Evolutionary conservation across 2,329 filamentous ascomycete genomes (phyloP).

Genomic region (Exophiala phaeomuriformis): DNA sequence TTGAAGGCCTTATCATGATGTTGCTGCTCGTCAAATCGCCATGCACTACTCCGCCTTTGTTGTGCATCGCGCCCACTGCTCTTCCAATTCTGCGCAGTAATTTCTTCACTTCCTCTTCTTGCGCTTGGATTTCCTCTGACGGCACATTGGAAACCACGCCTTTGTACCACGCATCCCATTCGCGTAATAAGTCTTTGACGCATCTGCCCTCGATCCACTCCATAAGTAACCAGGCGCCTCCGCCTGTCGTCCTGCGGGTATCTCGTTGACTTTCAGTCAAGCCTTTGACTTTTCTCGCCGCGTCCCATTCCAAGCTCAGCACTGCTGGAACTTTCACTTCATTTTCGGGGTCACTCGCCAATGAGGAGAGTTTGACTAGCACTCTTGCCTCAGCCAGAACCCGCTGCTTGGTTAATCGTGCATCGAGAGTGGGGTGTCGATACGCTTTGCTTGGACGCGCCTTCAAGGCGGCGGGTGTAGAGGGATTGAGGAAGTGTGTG

Average conservation of each 20-base stretch:
- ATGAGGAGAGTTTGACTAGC: conserved; percentile 61
- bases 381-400: conserved; percentile 85
- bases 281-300: conserved; percentile 35
- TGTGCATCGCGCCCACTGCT: conserved; percentile 70
- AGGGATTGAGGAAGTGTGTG: conserved; percentile 66
- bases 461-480: conserved; percentile 71
- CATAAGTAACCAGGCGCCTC: conserved; percentile 66
- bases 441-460: conserved; percentile 86
- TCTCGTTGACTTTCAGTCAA: conserved; percentile 47
- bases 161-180: conserved; percentile 52
- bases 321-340: conserved; percentile 74
- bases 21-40: conserved; percentile 97
- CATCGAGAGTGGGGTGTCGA: conserved; percentile 82
- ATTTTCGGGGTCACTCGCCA: conserved; percentile 3
- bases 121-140: conserved; percentile 29
- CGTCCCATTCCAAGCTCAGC: conserved; percentile 57
- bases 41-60: conserved; percentile 80
- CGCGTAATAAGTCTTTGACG: conserved; percentile 62
- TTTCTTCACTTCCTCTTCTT: conserved; percentile 47
- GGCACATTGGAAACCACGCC: conserved; percentile 28
- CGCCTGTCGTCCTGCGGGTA: conserved; percentile 59
- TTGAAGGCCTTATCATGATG: conserved; percentile 64
- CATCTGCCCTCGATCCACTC: conserved; percentile 75
- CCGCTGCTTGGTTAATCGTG: conserved; percentile 75
- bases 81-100: conserved; percentile 65